Base-by-base conservation (phyloP, 2,329 filamentous ascomycete genomes). In the Ceratocystis eucalypticola region DNA sequence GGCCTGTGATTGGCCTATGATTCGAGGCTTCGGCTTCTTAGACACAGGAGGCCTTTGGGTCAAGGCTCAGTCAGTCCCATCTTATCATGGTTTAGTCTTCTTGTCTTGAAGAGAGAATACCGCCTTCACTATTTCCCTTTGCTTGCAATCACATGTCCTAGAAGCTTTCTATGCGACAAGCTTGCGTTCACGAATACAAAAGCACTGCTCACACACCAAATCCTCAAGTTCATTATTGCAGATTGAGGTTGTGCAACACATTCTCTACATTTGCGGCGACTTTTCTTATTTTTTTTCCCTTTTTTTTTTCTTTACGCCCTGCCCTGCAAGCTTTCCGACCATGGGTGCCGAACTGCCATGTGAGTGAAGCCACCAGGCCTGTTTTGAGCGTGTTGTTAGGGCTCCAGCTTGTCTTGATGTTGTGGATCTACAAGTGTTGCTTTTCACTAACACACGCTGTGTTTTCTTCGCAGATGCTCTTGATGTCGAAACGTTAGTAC, bases 401-500 rank as follows among this genome's bases (percentile, higher is more conserved):
- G 55, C 55, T 20, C 55, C 25, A 15, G 25, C 25, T 30, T 59
- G 28, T 25, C 17, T 37, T 59, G 55, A 17, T 17, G 22, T 7
- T 25, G 55, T 30, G 17, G 28, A 28, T 59, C 12, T 37, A 37
- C 33, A 59, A 17, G 17, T 41, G 12, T 10, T 28, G n/a, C 30
- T 25, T 57, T 30, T 30, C 22, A 12, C 62, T 62, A 61, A 65
- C 46, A 53, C 22, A 46, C 15, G 67, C 25, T 33, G 15, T 41
- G 15, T 55, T 25, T 41, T 25, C 22, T 33, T 67, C 62, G 68
- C 78, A 97, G 94, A 97, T 81, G 94, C 94, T 73, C 91, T 95
- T 71, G 94, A 99, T 79, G 94, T 94, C 72, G 94, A 99, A 80
- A 96, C 89, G 89, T 93, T 73, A 73, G 81, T 77, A 30, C 50